Evolutionary conservation across 1,284 basidiomycete genomes (phyloP).

Genomic region (Laetiporus sulphureus): DNA sequence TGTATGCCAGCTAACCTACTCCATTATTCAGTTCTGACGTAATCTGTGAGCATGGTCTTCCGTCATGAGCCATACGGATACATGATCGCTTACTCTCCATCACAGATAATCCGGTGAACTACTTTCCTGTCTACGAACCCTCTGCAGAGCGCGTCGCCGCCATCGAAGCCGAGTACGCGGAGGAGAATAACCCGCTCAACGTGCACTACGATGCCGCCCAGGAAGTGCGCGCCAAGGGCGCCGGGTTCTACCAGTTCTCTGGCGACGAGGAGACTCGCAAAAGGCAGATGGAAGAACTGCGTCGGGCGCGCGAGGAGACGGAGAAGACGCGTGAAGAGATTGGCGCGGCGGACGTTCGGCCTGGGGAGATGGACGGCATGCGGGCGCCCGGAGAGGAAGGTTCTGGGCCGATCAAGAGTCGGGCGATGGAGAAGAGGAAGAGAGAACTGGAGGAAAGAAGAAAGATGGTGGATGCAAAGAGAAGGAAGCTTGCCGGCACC

Average conservation of each 20-base stretch:
- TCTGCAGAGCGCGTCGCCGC: slow-evolving; percentile 71
- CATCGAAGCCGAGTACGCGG: slow-evolving; percentile 70
- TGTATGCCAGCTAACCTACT: too few species aligned
- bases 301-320: slow-evolving; percentile 64
- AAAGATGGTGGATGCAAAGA: slow-evolving; percentile 73
- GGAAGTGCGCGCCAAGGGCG: slow-evolving; percentile 85
- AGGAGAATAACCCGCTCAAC: slow-evolving; percentile 66
- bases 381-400: slow-evolving; percentile 26
- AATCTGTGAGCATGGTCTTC: slow-evolving; percentile 27
- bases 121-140: slow-evolving; percentile 84
- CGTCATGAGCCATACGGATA: too few species aligned
- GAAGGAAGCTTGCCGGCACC: slow-evolving; percentile 48
- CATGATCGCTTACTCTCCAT: background rate
- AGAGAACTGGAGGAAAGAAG: slow-evolving; percentile 73
- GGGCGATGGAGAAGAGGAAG: slow-evolving; percentile 75
- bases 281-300: slow-evolving; percentile 77
- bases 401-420: slow-evolving; percentile 33
- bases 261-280: slow-evolving; percentile 69
- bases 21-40: slow-evolving; percentile 58
- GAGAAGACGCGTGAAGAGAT: slow-evolving; percentile 51
- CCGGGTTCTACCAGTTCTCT: slow-evolving; percentile 87
- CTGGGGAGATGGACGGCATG: slow-evolving; percentile 68
- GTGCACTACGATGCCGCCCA: slow-evolving; percentile 77
- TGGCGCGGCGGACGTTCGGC: slow-evolving; percentile 50
- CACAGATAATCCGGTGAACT: slow-evolving; percentile 67